phyloP scores from a whole-genome alignment of 495 filamentous ascomycete genomes.

The Aspergillus steynii region DNA sequence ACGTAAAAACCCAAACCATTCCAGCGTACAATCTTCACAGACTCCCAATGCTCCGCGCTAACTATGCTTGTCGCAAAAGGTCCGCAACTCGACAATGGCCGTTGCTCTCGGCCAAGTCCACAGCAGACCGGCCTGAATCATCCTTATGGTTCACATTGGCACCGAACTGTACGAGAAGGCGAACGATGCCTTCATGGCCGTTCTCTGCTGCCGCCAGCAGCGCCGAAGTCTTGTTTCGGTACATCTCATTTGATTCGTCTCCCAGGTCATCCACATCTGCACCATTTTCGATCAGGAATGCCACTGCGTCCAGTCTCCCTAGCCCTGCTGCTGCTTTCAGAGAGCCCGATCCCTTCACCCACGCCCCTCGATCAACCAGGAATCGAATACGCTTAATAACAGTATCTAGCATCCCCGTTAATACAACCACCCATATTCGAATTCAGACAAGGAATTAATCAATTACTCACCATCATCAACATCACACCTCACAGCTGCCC shows the following conservation, averaged over 20 bases:
- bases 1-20: not conserved
- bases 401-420: not conserved
- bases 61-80: not conserved
- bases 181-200: not conserved
- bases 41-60: no score
- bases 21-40: no score
- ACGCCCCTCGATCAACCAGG: not conserved
- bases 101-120: not conserved
- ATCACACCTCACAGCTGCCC: not conserved
- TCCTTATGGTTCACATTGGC: not conserved
- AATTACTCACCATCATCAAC: not conserved
- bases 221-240: not conserved
- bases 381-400: not conserved
- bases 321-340: not conserved
- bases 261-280: not conserved
- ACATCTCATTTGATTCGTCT: not conserved
- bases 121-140: not conserved
- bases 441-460: not conserved
- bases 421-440: not conserved
- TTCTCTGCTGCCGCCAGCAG: not conserved
- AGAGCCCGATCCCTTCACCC: not conserved
- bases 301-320: not conserved
- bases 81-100: not conserved
- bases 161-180: not conserved
- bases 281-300: not conserved